Evolutionary conservation across 768 basidiomycete genomes (phyloP).

Genomic region (Lepiota subincarnata): DNA sequence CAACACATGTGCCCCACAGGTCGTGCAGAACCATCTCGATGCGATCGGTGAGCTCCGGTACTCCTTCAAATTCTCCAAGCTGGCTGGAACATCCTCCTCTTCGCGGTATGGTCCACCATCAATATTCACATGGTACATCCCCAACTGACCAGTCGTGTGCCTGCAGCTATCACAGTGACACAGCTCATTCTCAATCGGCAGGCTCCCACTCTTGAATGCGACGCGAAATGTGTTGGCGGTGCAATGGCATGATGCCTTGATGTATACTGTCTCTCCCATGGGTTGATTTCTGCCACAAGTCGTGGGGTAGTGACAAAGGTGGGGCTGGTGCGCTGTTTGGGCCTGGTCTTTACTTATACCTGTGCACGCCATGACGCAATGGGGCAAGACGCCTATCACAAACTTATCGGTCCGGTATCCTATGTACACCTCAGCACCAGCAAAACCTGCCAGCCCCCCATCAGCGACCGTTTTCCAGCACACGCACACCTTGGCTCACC

Average conservation of each 20-base stretch:
- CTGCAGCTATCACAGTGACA: constrained; percentile 29
- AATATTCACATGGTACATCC: constrained; percentile 14
- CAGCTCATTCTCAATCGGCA: constrained; percentile 20
- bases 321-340: too few species aligned
- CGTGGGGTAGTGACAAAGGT: too few species aligned
- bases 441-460: constrained; percentile 11
- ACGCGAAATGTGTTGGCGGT: constrained; percentile 23
- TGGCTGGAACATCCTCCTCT: not conserved
- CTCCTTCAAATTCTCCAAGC: constrained; percentile 15
- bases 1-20: constrained; percentile 27
- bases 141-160: constrained; percentile 26
- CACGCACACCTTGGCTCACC: too few species aligned
- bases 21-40: constrained; percentile 25
- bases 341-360: too few species aligned
- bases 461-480: too few species aligned
- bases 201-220: constrained; percentile 17
- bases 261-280: constrained; percentile 5
- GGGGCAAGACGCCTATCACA: too few species aligned
- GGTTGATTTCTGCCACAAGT: too few species aligned
- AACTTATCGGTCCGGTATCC: too few species aligned
- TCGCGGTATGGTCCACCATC: not conserved
- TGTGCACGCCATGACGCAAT: too few species aligned
- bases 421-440: constrained; percentile 19
- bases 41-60: constrained; percentile 19
- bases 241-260: constrained; percentile 26